A percentile compares a stretch with the other conserved stretches of the same genome.
These are phyloP conservation scores for Plasmopara muralis DNA, from an alignment of 352 stramenopile species.

Conservation along the genomic window DNA sequence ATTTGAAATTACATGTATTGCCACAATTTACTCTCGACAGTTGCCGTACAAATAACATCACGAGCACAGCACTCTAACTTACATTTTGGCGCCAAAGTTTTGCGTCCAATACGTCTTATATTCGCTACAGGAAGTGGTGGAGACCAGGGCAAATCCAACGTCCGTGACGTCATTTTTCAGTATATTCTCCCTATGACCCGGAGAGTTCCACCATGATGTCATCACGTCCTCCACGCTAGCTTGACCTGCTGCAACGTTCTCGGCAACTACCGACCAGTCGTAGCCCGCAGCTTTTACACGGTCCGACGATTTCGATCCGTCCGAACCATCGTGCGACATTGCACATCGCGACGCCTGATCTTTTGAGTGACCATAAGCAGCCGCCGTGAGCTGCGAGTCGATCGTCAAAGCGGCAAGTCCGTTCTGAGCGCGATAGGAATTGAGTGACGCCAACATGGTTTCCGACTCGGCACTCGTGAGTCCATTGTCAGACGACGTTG, in stretches of 20 bases:
- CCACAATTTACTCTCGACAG: too few species aligned
- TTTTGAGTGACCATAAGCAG: constrained; percentile 36
- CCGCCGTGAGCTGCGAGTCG: constrained; percentile 28
- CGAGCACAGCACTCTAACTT: too few species aligned
- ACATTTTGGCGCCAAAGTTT: constrained; percentile 28
- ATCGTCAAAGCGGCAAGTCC: constrained; percentile 32
- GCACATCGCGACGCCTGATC: constrained; percentile 36
- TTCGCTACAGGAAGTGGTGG: constrained; percentile 26
- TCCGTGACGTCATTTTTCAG: constrained; percentile 34
- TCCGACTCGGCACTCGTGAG: constrained; percentile 26
- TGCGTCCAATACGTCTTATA: constrained; percentile 56
- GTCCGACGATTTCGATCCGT: constrained; percentile 33
- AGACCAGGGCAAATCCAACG: constrained; percentile 26
- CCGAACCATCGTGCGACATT: constrained; percentile 37
- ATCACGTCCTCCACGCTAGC: constrained; percentile 33
- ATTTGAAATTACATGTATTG: too few species aligned
- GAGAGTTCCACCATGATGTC: constrained; percentile 50
- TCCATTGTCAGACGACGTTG: constrained; percentile 28
- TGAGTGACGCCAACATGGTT: constrained; percentile 45
- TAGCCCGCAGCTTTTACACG: constrained; percentile 35
- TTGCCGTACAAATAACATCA: too few species aligned
- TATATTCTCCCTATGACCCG: constrained; percentile 41
- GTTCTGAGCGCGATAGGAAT: constrained; percentile 38
- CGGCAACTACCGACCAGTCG: constrained; percentile 29
- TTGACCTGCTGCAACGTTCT: constrained; percentile 55